Base-by-base conservation (phyloP, 129 eudicot species). In the Flaveria bidentis region DNA sequence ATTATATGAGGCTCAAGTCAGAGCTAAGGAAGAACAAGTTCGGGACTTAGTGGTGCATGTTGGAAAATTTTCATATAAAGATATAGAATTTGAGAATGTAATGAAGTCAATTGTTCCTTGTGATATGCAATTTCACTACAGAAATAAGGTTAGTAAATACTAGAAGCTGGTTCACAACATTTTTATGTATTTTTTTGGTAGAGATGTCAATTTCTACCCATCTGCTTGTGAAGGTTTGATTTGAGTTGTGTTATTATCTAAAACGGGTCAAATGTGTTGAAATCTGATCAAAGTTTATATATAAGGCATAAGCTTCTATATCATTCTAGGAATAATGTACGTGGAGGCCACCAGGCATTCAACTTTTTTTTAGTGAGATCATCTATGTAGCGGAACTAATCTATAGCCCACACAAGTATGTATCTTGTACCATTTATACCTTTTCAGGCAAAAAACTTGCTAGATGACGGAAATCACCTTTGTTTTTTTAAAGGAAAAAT, bases 61-160 rank as follows among this genome's bases (percentile, higher is more conserved):
- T 65, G 98, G 98, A 46, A 94, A 78, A 75, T 87, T 94, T 71
- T 76, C 98, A 17, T 61, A 65, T 18, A 85, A 82, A 83, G 91
- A 88, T 25, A 86, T 74, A 6, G 89, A 90, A 9, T 76, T 56
- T 73, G 72, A 41, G 64, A 84, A 69, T 55, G 73, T 87, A 69
- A 85, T 94, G 98, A 91, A 89, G 80, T 90, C 97, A 68, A 91
- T 94, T 83, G 89, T 91, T 74, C 93, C 98, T 2, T 94, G 98
- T 82, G 92, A 89, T 69, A 82, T 82, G 78, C 97, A 91, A 83
- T 94, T 85, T 84, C 96, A 94, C 75, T 94, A 94, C 76, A 76
- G 98, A 77, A 94, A 94, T 85, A 94, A 94, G 96, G 98, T 90
- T n/a, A 28, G 87, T 76, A 60, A 72, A 71, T 41, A 50, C 33